Evolutionary conservation across 2,329 filamentous ascomycete genomes (phyloP).

Genomic region (Fusarium bactridioides): DNA sequence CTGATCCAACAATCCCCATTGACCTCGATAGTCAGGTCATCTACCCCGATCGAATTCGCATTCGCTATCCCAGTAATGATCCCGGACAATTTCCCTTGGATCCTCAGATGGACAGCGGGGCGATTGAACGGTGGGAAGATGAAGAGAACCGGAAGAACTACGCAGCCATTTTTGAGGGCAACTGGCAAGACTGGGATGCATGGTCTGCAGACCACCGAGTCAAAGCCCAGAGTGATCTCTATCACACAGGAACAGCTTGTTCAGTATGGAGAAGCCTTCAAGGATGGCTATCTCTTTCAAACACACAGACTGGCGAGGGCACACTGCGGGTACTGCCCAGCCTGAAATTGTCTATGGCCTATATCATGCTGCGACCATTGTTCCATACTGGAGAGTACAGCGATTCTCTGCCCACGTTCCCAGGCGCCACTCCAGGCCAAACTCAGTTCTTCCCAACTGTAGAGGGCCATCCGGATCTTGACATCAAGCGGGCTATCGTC

Average conservation of each 20-base stretch:
- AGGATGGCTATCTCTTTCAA: not conserved
- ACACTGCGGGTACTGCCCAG: not conserved
- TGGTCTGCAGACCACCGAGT: not conserved
- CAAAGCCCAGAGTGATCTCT: not conserved
- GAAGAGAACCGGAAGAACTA: not conserved
- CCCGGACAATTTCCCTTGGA: not conserved
- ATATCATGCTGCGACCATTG: not conserved
- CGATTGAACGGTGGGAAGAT: not conserved
- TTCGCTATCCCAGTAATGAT: not conserved
- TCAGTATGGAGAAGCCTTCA: not conserved
- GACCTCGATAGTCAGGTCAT: not conserved
- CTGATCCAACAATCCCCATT: not conserved
- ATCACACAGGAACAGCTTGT: not conserved
- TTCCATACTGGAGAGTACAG: not conserved
- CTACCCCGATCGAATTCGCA: not conserved
- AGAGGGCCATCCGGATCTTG: not conserved
- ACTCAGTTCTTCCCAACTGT: not conserved
- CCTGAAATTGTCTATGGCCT: not conserved
- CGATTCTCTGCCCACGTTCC: not conserved
- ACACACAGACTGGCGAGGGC: not conserved
- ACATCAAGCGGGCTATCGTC: not conserved
- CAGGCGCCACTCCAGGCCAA: not conserved
- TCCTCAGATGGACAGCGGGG: not conserved
- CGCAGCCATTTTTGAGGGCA: not conserved
- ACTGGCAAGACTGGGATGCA: not conserved